These are phyloP conservation scores for Auricularia heimuer DNA, from an alignment of 768 basidiomycete genomes.

Conservation along the genomic window DNA sequence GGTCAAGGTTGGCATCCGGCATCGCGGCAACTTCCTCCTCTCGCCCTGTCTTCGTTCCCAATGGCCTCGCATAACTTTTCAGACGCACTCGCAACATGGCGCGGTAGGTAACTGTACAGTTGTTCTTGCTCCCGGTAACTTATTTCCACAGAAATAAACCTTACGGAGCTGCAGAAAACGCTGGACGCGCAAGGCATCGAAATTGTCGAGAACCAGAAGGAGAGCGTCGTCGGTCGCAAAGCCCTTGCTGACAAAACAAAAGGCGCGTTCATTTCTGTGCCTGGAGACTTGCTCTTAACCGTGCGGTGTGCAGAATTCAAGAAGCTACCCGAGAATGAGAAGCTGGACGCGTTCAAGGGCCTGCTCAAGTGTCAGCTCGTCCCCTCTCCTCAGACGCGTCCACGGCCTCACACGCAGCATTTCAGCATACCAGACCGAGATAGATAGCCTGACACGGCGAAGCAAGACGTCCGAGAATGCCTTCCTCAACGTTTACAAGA, in stretches of 20 bases:
- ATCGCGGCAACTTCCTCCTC: no score
- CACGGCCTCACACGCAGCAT: neutral
- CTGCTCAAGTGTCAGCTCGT: slow-evolving; percentile 64
- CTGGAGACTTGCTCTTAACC: neutral
- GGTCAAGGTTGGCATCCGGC: neutral
- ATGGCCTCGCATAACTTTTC: slow-evolving; percentile 65
- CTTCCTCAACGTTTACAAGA: slow-evolving; percentile 94
- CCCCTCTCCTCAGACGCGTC: neutral
- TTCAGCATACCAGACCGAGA: slow-evolving; percentile 89
- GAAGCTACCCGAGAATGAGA: slow-evolving; percentile 85
- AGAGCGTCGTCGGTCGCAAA: slow-evolving; percentile 88
- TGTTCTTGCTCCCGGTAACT: neutral
- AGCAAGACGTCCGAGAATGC: slow-evolving; percentile 90
- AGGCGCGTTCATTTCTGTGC: slow-evolving; percentile 37
- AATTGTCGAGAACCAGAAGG: slow-evolving; percentile 97
- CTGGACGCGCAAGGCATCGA: slow-evolving; percentile 90
- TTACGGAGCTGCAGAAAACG: slow-evolving; percentile 84
- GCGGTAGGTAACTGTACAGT: slow-evolving; percentile 40
- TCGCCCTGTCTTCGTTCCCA: no score
- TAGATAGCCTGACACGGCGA: slow-evolving; percentile 88
- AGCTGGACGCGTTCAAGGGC: slow-evolving; percentile 77
- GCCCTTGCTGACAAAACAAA: slow-evolving; percentile 92
- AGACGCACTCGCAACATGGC: slow-evolving; percentile 88
- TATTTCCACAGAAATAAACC: slow-evolving; percentile 57
- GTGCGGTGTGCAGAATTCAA: slow-evolving; percentile 66